Evolutionary conservation across 306 rosid genomes (phyloP).

Genomic region (Vicia villosa): DNA sequence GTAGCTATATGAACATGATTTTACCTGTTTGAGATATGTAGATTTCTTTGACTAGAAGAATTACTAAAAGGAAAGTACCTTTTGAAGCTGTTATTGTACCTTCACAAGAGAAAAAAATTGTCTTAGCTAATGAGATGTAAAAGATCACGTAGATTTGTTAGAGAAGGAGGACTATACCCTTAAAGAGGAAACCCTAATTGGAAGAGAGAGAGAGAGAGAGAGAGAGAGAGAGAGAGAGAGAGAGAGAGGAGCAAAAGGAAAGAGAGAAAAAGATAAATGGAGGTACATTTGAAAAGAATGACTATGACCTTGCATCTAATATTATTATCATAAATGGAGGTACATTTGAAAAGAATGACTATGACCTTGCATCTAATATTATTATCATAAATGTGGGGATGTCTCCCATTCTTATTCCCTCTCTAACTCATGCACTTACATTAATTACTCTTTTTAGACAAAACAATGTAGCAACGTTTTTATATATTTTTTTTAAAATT

Average conservation of each 20-base stretch:
- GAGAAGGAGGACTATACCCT: conserved; percentile 32
- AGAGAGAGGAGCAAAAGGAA: conserved; percentile 22
- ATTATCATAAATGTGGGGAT: conserved; percentile 58
- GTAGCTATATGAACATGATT: conserved; percentile 40
- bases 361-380: conserved; percentile 87
- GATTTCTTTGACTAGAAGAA: conserved; percentile 54
- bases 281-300: conserved; percentile 85
- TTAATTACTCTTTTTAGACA: not conserved
- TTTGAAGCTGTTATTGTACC: conserved; percentile 48
- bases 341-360: conserved; percentile 84
- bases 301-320: conserved; percentile 88
- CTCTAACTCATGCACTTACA: conserved; percentile 36
- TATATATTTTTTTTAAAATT: no score
- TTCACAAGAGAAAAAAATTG: conserved; percentile 42
- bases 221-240: no score
- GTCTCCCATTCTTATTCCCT: conserved; percentile 58
- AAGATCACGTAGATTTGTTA: conserved; percentile 38
- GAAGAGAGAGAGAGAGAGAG: no score
- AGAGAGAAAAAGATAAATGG: conserved; percentile 50
- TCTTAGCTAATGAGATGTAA: conserved; percentile 49
- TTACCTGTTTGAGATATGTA: conserved; percentile 61
- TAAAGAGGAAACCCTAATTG: conserved; percentile 68
- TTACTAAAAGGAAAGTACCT: conserved; percentile 53
- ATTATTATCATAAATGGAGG: conserved; percentile 78
- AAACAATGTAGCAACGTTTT: not conserved